Base-by-base conservation (phyloP, 225 moss, liverwort and hornwort genomes). In the Rhytidiadelphus loreus region DNA sequence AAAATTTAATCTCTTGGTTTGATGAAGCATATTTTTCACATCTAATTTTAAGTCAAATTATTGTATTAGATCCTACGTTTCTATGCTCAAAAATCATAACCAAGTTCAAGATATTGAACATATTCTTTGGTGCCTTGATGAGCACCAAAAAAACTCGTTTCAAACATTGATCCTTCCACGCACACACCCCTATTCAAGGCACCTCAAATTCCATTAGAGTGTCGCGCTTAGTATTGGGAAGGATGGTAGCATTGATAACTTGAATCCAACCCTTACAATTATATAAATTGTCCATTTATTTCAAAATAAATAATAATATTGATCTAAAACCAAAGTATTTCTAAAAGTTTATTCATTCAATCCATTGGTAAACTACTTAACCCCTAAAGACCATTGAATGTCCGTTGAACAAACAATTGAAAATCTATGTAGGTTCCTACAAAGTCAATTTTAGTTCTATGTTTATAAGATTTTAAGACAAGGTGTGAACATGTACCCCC, bases 171-270 rank as follows among this genome's bases (percentile, higher is more conserved):
- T 1, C 21, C 32, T 74, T 4, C 30, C 13, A 43, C 8, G 13
- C 13, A 3, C 62, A 5, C 60, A 24, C 35, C 15, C 8, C 25
- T 3, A 13, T 1, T 23, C 4, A 3, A 1, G 0, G 15, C 8
- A 6, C 3, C 16, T 26, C 3, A 11, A 16, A 46, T 30, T 74
- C 10, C 6, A 48, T 30, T 48, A 30, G 19, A 73, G 4, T 30
- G 18, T 35, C 14, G 1, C 33, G 16, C 2, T 35, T 16, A 35
- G 3, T 63, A 35, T 11, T 33, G 46, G 2, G 11, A 62, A 0
- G 22, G 9, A 35, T 16, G 23, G 5, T 7, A 63, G 5, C 23
- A 35, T 76, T 2, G 4, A 53, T 9, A 76, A 52, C 3, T 32
- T 20, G 21, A 75, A 48, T 74, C 32, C 7, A 44, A 0, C 6